Base-by-base conservation (phyloP, 192 early-diverging fungal species). In the Mortierella antarctica region DNA sequence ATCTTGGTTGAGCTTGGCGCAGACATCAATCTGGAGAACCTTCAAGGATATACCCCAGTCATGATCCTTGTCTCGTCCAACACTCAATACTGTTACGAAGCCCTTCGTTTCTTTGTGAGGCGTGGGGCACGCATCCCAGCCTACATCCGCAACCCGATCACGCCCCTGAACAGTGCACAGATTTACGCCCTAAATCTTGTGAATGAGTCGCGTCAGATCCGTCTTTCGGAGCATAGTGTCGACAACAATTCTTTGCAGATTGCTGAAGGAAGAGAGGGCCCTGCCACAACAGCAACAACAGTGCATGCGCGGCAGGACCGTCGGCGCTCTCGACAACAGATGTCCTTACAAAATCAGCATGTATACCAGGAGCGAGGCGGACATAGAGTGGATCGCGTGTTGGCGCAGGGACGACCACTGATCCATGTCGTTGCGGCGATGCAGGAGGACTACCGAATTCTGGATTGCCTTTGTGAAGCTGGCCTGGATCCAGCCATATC, bases 11-110 rank as follows among this genome's bases (percentile, higher is more conserved):
- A 80, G 49, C 54, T 80, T 7, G 76, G 76, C 5, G 76, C 76
- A 1, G 76, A 80, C n/a, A 80, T 80, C 51, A 80, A 80, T 21
- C 70, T 80, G 2, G 70, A 80, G 21, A 80, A 80, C 51, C 17
- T 67, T 20, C 77, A 80, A 57, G 77, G 77, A 2, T 80, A 80
- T n/a, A 80, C 77, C 1, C 77, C 77, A 1, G 77, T 72, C 51
- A 80, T 72, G 49, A 80, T 80, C 65, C 49, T 80, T 11, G 77
- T 80, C 54, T 72, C 77, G 17, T 80, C 77, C 13, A 80, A 80
- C 20, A 80, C 77, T 3, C 64, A 80, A 39, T 62, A 80, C 44
- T 80, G 77, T 40, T 80, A 67, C 42, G 77, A 80, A 41, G 77
- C 77, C 9, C 77, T 80, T 54, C 71, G 68, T 54, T 80, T 60